Evolutionary conservation across 1,139 yeast genomes (phyloP).

Genomic region (Diutina mesorugosa): DNA sequence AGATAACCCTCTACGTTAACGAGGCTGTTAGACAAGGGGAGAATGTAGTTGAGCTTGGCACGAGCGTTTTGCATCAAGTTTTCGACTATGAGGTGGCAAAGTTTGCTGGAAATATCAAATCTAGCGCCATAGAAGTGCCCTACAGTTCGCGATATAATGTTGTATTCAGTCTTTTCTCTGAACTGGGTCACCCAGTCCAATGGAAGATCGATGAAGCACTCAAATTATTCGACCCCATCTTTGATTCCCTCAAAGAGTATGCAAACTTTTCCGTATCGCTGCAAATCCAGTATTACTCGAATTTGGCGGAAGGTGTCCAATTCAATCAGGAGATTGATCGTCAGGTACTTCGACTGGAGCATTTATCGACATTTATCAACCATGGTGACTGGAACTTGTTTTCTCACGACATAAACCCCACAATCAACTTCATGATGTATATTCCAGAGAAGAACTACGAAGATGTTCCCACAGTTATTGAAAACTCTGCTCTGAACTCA

Average conservation of each 20-base stretch:
- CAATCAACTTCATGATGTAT: slow-evolving; percentile 57
- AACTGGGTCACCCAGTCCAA: slow-evolving; percentile 24
- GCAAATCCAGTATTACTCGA: slow-evolving; percentile 62
- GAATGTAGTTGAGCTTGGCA: background rate
- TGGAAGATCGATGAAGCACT: slow-evolving; percentile 42
- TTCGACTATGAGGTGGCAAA: background rate
- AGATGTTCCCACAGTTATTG: slow-evolving; percentile 30
- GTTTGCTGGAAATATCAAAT: background rate
- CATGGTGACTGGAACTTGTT: slow-evolving; percentile 68
- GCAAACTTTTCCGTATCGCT: slow-evolving; percentile 69
- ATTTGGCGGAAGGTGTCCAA: slow-evolving; percentile 17
- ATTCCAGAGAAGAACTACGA: slow-evolving; percentile 36
- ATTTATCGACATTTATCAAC: slow-evolving; percentile 60
- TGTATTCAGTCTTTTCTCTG: slow-evolving; percentile 45
- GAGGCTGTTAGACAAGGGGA: background rate
- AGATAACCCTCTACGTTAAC: background rate
- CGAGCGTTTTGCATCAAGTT: background rate
- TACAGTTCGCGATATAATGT: slow-evolving; percentile 55
- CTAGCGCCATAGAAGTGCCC: slow-evolving; percentile 23
- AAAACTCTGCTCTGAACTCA: slow-evolving; percentile 43
- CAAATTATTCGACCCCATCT: background rate
- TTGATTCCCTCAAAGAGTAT: slow-evolving; percentile 18
- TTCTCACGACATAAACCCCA: slow-evolving; percentile 44
- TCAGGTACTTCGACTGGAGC: slow-evolving; percentile 19
- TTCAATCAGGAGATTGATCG: slow-evolving; percentile 17